Conservation (phyloP, 2,329 filamentous ascomycete species). For the Emmonsiellopsis sp. region DNA sequence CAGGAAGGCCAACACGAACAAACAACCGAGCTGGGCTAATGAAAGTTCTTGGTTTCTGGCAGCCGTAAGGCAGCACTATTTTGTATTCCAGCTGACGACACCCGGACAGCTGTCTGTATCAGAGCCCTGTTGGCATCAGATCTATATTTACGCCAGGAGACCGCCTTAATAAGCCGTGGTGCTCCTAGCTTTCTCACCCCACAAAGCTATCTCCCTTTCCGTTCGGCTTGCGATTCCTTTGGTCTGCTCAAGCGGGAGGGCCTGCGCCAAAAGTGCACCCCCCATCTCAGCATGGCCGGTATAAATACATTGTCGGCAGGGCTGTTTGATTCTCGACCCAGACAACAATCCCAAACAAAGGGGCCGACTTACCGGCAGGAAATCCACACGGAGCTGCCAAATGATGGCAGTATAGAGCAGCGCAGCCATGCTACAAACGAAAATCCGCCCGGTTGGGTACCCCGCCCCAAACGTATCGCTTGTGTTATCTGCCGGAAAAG, state of each 20-base stretch:
- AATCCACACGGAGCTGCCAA: not conserved
- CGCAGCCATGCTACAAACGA: not conserved
- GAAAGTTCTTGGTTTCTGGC: too few relatives aligned
- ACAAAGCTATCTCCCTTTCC: too few relatives aligned
- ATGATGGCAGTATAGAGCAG: not conserved
- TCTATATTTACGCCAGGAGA: too few relatives aligned
- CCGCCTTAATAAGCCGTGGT: too few relatives aligned
- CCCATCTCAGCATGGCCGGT: not conserved
- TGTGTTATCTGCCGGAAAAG: conserved; percentile 90
- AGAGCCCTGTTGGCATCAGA: too few relatives aligned
- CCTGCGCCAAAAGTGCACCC: not conserved
- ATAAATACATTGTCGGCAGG: not conserved
- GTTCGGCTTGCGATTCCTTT: not conserved
- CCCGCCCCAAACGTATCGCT: conserved; percentile 84
- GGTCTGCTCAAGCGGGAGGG: not conserved
- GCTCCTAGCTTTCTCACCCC: too few relatives aligned
- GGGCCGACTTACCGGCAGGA: not conserved
- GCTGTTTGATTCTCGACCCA: not conserved
- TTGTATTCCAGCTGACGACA: too few relatives aligned
- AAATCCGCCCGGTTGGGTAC: conserved; percentile 47
- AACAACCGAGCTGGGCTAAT: too few relatives aligned
- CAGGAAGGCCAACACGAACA: too few relatives aligned
- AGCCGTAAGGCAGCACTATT: too few relatives aligned
- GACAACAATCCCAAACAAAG: not conserved
- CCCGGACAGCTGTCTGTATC: too few relatives aligned